A percentile compares a stretch with the other conserved stretches of the same genome.
phyloP scores from a whole-genome alignment of 257 asterid genomes.

The Catharanthus roseus region DNA sequence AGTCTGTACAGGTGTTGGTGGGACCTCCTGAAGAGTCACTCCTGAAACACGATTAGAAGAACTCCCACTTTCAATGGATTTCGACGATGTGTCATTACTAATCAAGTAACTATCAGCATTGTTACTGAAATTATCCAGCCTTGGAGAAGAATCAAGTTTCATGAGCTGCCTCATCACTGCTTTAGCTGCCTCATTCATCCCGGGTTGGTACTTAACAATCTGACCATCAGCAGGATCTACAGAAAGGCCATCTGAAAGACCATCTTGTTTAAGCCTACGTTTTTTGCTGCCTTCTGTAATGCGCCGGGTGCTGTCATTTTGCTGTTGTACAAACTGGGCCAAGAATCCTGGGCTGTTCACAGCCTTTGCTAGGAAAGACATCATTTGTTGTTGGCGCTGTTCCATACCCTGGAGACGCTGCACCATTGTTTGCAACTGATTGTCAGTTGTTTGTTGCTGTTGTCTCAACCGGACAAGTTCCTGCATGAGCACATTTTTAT shows the following conservation, averaged over 20 bases:
- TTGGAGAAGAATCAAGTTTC: conserved; percentile 60
- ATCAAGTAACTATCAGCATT: conserved; percentile 46
- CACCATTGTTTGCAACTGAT: conserved; percentile 71
- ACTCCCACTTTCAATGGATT: conserved; percentile 29
- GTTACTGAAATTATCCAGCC: conserved; percentile 45
- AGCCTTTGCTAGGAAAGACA: conserved; percentile 95
- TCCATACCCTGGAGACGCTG: conserved; percentile 97
- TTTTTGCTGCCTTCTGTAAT: conserved; percentile 75
- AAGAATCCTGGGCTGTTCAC: conserved; percentile 91
- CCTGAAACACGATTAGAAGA: conserved; percentile 42
- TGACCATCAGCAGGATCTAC: conserved; percentile 58
- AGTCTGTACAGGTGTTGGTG: conserved; percentile 36
- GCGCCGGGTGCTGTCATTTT: conserved; percentile 54
- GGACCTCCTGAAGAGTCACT: conserved; percentile 71
- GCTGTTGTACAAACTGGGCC: conserved; percentile 84
- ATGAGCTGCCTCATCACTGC: conserved; percentile 67
- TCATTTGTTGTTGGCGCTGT: conserved; percentile 94
- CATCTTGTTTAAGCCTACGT: conserved; percentile 74
- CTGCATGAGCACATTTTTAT: conserved; percentile 88
- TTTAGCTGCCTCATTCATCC: conserved; percentile 81
- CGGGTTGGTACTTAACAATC: conserved; percentile 77
- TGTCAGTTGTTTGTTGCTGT: conserved; percentile 86
- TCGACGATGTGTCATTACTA: conserved; percentile 33
- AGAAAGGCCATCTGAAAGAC: conserved; percentile 30
- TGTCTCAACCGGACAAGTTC: conserved; percentile 89